Evolutionary conservation across 345 rosid species (phyloP), one percentile per base, ranked within the genome.

Genomic region (Luvunga scandens): DNA sequence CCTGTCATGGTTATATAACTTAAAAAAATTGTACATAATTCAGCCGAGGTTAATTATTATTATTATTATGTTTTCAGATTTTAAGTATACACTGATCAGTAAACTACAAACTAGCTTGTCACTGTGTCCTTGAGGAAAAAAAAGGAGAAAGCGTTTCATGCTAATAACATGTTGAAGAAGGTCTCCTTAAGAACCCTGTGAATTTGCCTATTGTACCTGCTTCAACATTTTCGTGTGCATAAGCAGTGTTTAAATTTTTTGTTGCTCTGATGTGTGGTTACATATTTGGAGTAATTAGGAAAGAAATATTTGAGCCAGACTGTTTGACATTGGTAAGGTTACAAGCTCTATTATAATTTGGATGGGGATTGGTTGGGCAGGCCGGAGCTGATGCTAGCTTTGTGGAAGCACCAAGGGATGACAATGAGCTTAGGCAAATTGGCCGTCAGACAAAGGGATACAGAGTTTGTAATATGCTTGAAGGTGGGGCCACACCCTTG

Each of bases 381-480:
- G 89, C 92, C 0, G 85, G 88, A 77, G 89, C 90, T 55, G 87
- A 86, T 89, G 89, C 88, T 25, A 84, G 83, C 55, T 87, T 86
- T 80, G 90, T 84, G 42, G 90, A 89, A 71, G 90, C 85, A 60
- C 89, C 87, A 5, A 79, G 92, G 77, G 82, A 86, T 66, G 86
- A 86, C 12, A 80, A 87, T 27, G 88, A 86, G 77, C 85, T 84
- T 16, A 83, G 77, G 82, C 88, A 87, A 80, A 86, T 83, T 1
- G 88, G 86, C 55, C 63, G 63, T 6, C 69, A 57, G 2, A 84
- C 89, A n/a, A 89, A 83, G 8, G 88, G 84, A 9, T 87, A 78
- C 63, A 78, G 87, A 68, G 79, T 84, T n/a, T 87, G 88, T 45
- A 87, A 89, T 73, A 83, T 84, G 90, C 69, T 86, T 50, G 90